phyloP scores from a whole-genome alignment of 1,284 basidiomycete genomes.

The Trichosporon asahii region DNA sequence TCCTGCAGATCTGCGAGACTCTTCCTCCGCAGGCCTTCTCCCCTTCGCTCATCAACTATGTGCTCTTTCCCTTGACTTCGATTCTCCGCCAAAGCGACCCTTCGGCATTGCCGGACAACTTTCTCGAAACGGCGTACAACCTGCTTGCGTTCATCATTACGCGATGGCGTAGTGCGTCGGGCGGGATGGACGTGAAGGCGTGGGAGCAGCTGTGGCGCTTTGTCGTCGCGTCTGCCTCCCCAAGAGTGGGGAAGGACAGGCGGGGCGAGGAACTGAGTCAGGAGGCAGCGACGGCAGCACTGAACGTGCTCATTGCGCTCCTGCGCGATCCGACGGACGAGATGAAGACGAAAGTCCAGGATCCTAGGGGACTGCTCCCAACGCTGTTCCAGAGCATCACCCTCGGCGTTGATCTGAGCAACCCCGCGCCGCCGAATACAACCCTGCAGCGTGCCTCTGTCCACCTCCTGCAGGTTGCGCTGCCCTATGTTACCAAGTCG shows the following conservation, averaged over 20 bases:
- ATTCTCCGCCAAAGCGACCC: conserved; percentile 67
- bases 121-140: conserved; percentile 70
- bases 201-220: conserved; percentile 83
- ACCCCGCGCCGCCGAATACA: conserved; percentile 59
- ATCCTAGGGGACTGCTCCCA: conserved; percentile 57
- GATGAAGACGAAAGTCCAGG: conserved; percentile 52
- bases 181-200: conserved; percentile 56
- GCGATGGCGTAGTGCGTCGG: conserved; percentile 73
- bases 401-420: conserved; percentile 58
- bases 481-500: conserved; percentile 66
- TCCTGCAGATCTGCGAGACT: conserved; percentile 57
- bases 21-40: conserved; percentile 56
- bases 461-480: conserved; percentile 59
- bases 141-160: conserved; percentile 61
- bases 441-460: conserved; percentile 65
- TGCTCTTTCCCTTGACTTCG: conserved; percentile 78
- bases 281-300: conserved; percentile 39
- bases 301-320: conserved; percentile 36
- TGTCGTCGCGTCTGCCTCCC: conserved; percentile 58
- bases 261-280: conserved; percentile 35
- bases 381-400: conserved; percentile 79
- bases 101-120: conserved; percentile 66
- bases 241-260: conserved; percentile 59
- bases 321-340: conserved; percentile 53
- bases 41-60: conserved; percentile 70